A percentile compares a stretch with the other conserved stretches of the same genome.
These are phyloP conservation scores for Phaeosphaeriaceae sp. DNA, from an alignment of 2,329 filamentous ascomycete genomes.

Conservation along the genomic window DNA sequence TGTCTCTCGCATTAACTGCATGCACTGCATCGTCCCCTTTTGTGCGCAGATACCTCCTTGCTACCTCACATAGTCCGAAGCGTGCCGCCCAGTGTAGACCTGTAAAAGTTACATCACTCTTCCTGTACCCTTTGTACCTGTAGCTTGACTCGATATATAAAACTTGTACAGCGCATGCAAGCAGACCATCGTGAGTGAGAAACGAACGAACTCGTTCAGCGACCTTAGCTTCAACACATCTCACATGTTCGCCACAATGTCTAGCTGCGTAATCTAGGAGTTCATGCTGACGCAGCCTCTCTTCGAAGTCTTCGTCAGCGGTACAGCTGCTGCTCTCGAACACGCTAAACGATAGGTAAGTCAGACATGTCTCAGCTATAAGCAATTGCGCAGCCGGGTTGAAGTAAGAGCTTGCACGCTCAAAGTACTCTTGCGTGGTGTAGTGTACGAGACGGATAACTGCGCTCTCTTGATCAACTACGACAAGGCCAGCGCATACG, in stretches of 20 bases:
- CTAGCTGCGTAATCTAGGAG: conserved; percentile 38
- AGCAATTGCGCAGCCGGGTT: conserved; percentile 29
- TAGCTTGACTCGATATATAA: conserved; percentile 1
- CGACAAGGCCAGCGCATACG: conserved; percentile 24
- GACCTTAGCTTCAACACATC: conserved; percentile 5
- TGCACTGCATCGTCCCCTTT: neutral
- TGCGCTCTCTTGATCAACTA: conserved; percentile 30
- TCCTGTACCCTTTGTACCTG: conserved; percentile 2
- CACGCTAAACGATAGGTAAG: conserved; percentile 34
- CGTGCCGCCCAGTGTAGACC: conserved; percentile 4
- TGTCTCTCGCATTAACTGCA: conserved; percentile 8
- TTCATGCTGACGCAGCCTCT: conserved; percentile 17
- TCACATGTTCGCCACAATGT: conserved; percentile 32
- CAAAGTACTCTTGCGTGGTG: conserved; percentile 28
- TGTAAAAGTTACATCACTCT: neutral
- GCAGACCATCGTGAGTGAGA: neutral
- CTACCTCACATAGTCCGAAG: conserved; percentile 1
- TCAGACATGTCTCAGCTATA: conserved; percentile 34
- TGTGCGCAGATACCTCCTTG: neutral
- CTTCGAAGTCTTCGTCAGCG: conserved; percentile 16
- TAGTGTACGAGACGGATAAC: conserved; percentile 31
- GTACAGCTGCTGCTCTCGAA: conserved; percentile 22
- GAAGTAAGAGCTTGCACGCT: conserved; percentile 24
- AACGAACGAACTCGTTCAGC: conserved; percentile 4
- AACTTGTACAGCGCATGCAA: conserved; percentile 12